These are phyloP conservation scores for Lagenaria siceraria DNA, from an alignment of 306 rosid species.

Conservation along the genomic window DNA sequence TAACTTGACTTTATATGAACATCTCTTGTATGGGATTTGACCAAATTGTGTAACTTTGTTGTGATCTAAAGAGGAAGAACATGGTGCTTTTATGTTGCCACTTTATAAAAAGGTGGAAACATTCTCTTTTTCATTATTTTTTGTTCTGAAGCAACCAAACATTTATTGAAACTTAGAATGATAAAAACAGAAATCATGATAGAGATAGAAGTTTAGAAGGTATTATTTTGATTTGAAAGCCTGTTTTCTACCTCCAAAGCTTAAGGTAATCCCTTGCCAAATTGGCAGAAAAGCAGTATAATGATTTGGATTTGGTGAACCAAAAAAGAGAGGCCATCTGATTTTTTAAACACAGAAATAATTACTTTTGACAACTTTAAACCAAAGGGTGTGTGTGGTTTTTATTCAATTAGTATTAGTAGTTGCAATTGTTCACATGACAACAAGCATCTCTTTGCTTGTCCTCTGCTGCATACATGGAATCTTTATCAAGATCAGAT, in stretches of 20 bases:
- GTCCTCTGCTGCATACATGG: slow-evolving; percentile 9
- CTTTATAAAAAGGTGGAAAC: not conserved
- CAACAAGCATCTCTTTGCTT: slow-evolving; percentile 17
- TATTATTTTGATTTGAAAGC: not conserved
- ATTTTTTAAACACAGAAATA: slow-evolving; percentile 2
- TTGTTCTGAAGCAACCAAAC: not conserved
- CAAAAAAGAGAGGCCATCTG: slow-evolving; percentile 7
- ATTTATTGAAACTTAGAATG: not conserved
- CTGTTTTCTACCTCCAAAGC: not conserved
- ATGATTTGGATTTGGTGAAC: not conserved
- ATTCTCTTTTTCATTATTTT: not conserved
- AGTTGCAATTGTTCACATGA: slow-evolving; percentile 42
- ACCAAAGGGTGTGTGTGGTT: not conserved
- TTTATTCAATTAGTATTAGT: not conserved
- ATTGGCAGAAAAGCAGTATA: not conserved
- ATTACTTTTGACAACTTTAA: not conserved
- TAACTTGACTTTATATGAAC: too few species aligned
- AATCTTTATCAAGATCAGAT: slow-evolving; percentile 2
- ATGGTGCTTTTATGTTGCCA: not conserved
- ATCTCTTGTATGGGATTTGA: too few species aligned
- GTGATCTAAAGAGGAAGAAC: too few species aligned
- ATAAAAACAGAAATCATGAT: not conserved
- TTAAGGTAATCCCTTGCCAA: not conserved
- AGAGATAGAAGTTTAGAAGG: not conserved
- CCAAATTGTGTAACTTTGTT: not conserved